These are phyloP conservation scores for Penicillium turbatum DNA, from an alignment of 495 filamentous ascomycete genomes.

Conservation along the genomic window DNA sequence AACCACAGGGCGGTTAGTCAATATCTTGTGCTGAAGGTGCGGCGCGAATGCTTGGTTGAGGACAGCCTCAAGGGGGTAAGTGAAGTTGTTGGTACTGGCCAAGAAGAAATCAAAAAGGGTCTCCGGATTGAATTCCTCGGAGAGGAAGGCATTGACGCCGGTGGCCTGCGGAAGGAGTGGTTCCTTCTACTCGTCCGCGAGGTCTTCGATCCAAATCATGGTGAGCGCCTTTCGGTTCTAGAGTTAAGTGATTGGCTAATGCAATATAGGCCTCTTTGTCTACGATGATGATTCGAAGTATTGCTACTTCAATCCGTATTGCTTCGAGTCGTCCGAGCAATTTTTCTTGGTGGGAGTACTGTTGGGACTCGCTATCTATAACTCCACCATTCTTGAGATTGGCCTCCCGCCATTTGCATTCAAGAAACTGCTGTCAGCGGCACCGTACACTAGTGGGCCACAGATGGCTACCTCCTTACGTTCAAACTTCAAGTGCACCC, in stretches of 20 bases:
- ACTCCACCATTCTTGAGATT: constrained; percentile 91
- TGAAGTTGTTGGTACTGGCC: constrained; percentile 75
- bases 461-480: constrained; percentile 50
- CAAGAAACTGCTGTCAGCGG: constrained; percentile 75
- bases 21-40: constrained; percentile 73
- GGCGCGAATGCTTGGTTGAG: constrained; percentile 85
- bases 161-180: constrained; percentile 93
- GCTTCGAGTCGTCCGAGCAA: constrained; percentile 89
- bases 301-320: constrained; percentile 93
- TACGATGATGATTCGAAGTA: constrained; percentile 94
- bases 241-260: constrained; percentile 16
- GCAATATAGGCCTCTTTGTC: constrained; percentile 66
- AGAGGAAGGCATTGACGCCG: constrained; percentile 90
- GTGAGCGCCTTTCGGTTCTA: constrained; percentile 45
- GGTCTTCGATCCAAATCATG: constrained; percentile 87
- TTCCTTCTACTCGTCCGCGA: constrained; percentile 88
- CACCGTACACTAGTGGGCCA: constrained; percentile 51
- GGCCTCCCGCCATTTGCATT: constrained; percentile 91
- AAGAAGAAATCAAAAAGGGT: constrained; percentile 91
- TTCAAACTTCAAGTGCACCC: constrained; percentile 61
- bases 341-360: constrained; percentile 89
- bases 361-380: constrained; percentile 90
- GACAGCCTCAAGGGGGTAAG: constrained; percentile 85
- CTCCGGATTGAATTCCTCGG: constrained; percentile 81
- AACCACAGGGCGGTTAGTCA: constrained; percentile 69